Conservation (phyloP, 345 rosid genomes). For the Odontarrhena argentea region DNA sequence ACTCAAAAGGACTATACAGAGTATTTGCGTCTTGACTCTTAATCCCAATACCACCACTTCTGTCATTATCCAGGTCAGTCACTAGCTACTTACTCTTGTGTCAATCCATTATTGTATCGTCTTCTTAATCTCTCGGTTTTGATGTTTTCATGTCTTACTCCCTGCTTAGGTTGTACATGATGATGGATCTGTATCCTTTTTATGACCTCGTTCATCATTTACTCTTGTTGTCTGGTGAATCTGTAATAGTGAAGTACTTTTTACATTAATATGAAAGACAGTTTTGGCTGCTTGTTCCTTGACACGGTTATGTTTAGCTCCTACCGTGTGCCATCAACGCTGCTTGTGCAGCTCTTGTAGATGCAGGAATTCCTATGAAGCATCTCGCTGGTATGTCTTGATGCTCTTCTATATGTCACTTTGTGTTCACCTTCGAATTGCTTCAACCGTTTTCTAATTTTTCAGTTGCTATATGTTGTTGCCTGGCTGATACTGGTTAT, state of each 20-base stretch:
- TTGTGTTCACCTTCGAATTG: conserved; percentile 10
- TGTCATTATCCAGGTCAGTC: conserved; percentile 67
- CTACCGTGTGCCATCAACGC: conserved; percentile 94
- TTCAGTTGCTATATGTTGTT: conserved; percentile 91
- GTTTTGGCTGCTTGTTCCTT: conserved; percentile 43
- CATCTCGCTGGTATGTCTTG: conserved; percentile 75
- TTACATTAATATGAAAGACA: neutral
- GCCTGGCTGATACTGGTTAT: conserved; percentile 61
- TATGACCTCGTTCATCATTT: neutral
- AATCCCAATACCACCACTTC: conserved; percentile 93
- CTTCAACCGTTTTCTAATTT: conserved; percentile 1
- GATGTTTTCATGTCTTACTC: conserved; percentile 24
- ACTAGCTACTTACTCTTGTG: neutral
- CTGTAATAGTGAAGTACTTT: neutral
- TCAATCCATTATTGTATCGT: neutral
- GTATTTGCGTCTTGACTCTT: conserved; percentile 71
- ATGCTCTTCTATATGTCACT: neutral
- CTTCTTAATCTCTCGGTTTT: conserved; percentile 3
- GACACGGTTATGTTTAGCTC: conserved; percentile 59
- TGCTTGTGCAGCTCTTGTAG: conserved; percentile 92
- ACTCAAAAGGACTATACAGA: conserved; percentile 79
- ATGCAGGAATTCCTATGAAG: conserved; percentile 93
- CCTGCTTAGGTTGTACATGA: conserved; percentile 74
- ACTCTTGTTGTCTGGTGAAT: conserved; percentile 17
- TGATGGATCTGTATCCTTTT: conserved; percentile 92